Evolutionary conservation across 192 early-diverging fungal species (phyloP).

Genomic region (Funneliformis mosseae): DNA sequence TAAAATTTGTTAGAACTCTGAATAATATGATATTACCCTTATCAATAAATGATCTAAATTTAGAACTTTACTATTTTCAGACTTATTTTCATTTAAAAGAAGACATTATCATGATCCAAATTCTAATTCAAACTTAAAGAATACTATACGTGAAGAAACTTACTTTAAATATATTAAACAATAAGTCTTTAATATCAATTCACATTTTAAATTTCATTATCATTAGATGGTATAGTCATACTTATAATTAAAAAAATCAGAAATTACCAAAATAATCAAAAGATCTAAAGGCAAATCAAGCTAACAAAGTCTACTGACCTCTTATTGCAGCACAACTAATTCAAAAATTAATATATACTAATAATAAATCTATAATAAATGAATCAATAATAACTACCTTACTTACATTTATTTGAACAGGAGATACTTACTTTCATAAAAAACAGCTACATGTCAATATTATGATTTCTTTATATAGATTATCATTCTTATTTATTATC

Average conservation of each 20-base stretch:
- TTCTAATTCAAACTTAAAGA: no score
- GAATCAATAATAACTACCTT: neutral
- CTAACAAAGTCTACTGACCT: neutral
- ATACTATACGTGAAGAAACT: no score
- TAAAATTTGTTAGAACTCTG: no score
- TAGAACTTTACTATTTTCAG: no score
- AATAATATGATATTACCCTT: no score
- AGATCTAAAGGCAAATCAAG: neutral
- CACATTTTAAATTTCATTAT: neutral
- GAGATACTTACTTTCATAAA: conserved; percentile 6
- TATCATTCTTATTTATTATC: neutral
- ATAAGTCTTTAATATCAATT: neutral
- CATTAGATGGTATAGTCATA: neutral
- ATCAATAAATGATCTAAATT: no score
- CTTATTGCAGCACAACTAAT: neutral
- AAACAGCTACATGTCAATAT: neutral
- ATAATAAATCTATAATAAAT: neutral
- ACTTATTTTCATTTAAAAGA: no score
- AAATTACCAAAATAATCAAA: conserved; percentile 5
- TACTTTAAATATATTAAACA: no score
- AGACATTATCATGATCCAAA: no score
- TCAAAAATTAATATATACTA: neutral
- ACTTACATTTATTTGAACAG: neutral
- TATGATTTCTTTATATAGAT: neutral
- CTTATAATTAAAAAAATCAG: conserved; percentile 4